Percentiles rank a stretch among this genome's conserved stretches.
Evolutionary conservation across 371 early-diverging fungal genomes (phyloP).

Genomic region (Mortierella polycephala): DNA sequence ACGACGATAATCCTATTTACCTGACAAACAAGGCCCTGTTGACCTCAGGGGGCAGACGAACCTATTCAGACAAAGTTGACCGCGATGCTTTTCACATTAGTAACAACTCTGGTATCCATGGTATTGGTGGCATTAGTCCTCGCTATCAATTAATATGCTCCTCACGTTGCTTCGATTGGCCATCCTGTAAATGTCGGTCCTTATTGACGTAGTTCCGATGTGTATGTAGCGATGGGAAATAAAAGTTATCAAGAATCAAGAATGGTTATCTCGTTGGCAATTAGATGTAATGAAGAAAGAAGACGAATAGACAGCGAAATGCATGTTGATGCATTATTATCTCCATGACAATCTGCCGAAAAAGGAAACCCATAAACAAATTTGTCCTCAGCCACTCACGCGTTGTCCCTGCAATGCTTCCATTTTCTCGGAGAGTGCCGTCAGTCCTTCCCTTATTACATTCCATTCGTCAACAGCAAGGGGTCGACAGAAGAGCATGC

Average conservation of each 20-base stretch:
- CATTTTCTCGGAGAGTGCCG: background rate
- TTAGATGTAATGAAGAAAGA: background rate
- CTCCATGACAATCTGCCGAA: background rate
- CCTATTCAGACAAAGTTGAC: constrained; percentile 53
- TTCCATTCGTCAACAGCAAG: no score
- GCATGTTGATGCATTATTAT: background rate
- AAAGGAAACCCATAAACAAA: constrained; percentile 19
- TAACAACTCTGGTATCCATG: no score
- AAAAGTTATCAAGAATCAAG: no score
- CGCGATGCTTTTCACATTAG: background rate
- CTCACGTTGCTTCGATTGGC: no score
- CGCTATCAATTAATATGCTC: no score
- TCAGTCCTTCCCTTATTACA: no score
- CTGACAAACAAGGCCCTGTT: constrained; percentile 91
- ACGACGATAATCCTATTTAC: constrained; percentile 49
- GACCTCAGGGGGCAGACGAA: constrained; percentile 92
- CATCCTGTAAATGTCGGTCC: no score
- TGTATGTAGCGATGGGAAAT: no score
- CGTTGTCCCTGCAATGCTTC: background rate
- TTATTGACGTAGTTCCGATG: no score
- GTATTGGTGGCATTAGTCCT: no score
- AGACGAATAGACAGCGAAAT: background rate
- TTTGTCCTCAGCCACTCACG: constrained; percentile 18
- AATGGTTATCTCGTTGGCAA: no score
- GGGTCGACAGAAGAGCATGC: constrained; percentile 9